Evolutionary conservation across 1,284 basidiomycete species (phyloP), one percentile per base, ranked within the genome.

Genomic region (Sparassis latifolia): DNA sequence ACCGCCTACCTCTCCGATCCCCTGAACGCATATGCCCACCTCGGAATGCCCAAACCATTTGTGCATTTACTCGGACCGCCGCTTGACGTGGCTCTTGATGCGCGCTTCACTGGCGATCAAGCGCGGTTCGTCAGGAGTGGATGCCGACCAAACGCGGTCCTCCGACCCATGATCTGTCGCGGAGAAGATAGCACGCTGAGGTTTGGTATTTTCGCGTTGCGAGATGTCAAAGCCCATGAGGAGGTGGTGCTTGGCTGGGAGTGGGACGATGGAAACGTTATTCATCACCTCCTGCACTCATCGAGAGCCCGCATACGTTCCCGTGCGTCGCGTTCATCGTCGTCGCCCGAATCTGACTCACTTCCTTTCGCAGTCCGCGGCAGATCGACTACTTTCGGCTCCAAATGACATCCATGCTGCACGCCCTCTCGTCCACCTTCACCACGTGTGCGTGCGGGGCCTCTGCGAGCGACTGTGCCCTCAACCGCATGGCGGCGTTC

Each of bases 181-280:
- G 50, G 55, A 47, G 57, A 61, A 27, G 64, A 66, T 0, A 70
- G 72, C 2, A 74, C 77, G 29, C 70, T 96, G 1, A 72, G 76
- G 1, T 94, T 97, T 62, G 94, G 86, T 0, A 70, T 97, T 2
- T 97, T 96, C 59, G 91, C 93, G 0, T 66, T 87, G 20, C 70
- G 82, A 12, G 87, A 92, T 57, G 76, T 97, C 53, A 79, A 79
- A 52, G 80, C 82, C 37, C 78, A 86, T 46, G 92, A 96, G 60
- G 96, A 98, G 69, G 81, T 98, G 39, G 83, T 95, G 0, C 69
- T 97, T 0, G 90, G 88, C 0, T 98, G 95, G 93, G 93, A 97
- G 65, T 97, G 94, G 95, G 94, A 97, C 59, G 94, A 97, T 61
- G 82, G 84, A 4, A 90, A 93, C 62, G 84, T 89, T 0, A 83